Evolutionary conservation across 2,329 filamentous ascomycete genomes (phyloP).

Genomic region (Zarea fungicola): DNA sequence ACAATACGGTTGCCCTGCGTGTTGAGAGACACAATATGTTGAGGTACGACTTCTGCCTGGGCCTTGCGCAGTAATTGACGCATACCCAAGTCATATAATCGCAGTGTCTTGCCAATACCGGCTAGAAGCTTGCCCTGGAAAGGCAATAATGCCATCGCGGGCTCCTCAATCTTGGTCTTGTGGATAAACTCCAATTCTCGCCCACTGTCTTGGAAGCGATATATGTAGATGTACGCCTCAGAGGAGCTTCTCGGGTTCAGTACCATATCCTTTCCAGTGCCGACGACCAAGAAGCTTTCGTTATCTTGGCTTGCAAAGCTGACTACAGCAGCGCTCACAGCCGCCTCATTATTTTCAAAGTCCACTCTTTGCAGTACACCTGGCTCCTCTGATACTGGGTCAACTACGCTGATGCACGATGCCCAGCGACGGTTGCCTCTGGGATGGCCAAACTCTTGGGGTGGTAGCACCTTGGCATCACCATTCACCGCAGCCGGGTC

Average conservation of each 20-base stretch:
- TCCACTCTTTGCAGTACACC: conserved; percentile 72
- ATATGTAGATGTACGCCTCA: conserved; percentile 85
- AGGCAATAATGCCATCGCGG: conserved; percentile 80
- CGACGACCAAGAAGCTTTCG: conserved; percentile 87
- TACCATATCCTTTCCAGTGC: conserved; percentile 85
- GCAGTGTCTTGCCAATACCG: conserved; percentile 77
- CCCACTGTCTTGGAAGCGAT: conserved; percentile 84
- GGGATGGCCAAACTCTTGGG: conserved; percentile 85
- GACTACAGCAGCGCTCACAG: conserved; percentile 78
- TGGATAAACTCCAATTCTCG: conserved; percentile 88
- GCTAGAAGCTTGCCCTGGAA: conserved; percentile 88
- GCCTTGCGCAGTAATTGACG: conserved; percentile 88
- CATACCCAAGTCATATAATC: conserved; percentile 90
- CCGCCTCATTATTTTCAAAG: conserved; percentile 83
- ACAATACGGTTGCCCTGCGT: conserved; percentile 89
- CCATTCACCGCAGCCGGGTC: conserved; percentile 68
- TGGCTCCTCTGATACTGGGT: conserved; percentile 69
- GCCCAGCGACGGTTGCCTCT: conserved; percentile 84
- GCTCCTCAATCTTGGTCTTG: conserved; percentile 88
- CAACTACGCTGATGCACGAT: conserved; percentile 88
- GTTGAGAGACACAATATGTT: conserved; percentile 82
- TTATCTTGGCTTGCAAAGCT: conserved; percentile 84
- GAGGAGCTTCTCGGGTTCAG: conserved; percentile 70
- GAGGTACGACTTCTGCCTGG: conserved; percentile 71
- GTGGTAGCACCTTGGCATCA: conserved; percentile 63